Base-by-base conservation (phyloP, 331 rosid species). In the Quercus lobata region DNA sequence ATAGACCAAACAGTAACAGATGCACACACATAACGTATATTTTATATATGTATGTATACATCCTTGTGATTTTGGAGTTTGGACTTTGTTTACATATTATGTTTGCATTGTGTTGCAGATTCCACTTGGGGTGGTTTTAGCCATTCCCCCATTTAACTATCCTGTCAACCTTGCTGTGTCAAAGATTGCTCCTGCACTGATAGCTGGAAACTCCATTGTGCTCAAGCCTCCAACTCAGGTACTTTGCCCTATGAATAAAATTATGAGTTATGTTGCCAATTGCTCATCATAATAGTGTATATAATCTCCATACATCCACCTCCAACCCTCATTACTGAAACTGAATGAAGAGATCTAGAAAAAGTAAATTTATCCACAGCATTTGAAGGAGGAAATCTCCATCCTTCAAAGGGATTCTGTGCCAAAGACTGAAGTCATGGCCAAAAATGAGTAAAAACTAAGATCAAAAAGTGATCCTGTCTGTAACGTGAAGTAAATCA, bases 81-180 rank as follows among this genome's bases (percentile, higher is more conserved):
- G 27, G 17, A 62, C 57, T 74, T 37, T 30, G 18, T 80, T 71
- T 76, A 54, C 79, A 72, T 52, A 29, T 69, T 10, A 80, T 55
- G 41, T 54, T 81, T 56, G 19, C 54, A 41, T 69, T 79, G 78
- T 71, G 53, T 76, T 89, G 72, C 94, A 95, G 99, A 93, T 95
- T 82, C 99, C 99, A 65, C 83, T 95, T 35, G 99, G 99, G 56
- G 99, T 95, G 74, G 83, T 95, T 86, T 87, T 95, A 75, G 99
- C 99, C 82, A 93, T 95, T 85, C 99, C 99, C 8, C 99, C 99
- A 34, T 95, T 95, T 76, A 95, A 95, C 86, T 95, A 95, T 76
- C 99, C 99, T 3, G 98, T 95, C 80, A 95, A 95, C 78, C 96
- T 95, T 49, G 98, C 99, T 24, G 99, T 95, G 79, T 95, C 99